Evolutionary conservation across 2,329 filamentous ascomycete species (phyloP).

Genomic region (Penicillium brevicompactum): DNA sequence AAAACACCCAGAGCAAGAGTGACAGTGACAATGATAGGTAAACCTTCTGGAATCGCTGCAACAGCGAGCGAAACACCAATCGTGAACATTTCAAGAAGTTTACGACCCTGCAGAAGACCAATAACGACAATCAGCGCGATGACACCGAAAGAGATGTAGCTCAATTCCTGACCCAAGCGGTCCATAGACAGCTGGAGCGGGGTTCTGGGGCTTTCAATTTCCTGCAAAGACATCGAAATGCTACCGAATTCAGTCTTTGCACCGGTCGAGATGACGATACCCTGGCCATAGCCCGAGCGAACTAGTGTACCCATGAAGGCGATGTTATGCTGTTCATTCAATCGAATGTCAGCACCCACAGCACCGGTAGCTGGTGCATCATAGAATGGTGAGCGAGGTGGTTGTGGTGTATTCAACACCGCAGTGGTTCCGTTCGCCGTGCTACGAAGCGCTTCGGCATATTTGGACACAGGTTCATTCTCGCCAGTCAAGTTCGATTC

Average conservation of each 20-base stretch:
- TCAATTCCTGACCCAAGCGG: constrained; percentile 90
- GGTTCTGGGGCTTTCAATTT: constrained; percentile 92
- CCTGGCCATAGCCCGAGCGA: constrained; percentile 91
- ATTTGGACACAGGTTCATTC: constrained; percentile 87
- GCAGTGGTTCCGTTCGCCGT: constrained; percentile 32
- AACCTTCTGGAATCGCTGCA: constrained; percentile 90
- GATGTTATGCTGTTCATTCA: constrained; percentile 82
- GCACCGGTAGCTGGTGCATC: constrained; percentile 60
- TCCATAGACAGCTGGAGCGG: constrained; percentile 97
- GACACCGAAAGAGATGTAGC: constrained; percentile 93
- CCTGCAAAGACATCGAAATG: constrained; percentile 89
- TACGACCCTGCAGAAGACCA: constrained; percentile 86
- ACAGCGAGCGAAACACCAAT: constrained; percentile 97
- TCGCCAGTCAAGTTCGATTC: constrained; percentile 96
- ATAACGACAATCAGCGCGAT: constrained; percentile 92
- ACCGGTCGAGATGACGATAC: constrained; percentile 95
- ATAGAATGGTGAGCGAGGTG: constrained; percentile 59
- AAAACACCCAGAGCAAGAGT: constrained; percentile 93
- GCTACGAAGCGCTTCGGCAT: constrained; percentile 60
- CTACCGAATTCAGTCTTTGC: constrained; percentile 93
- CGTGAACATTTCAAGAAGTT: constrained; percentile 90
- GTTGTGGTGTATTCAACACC: constrained; percentile 35
- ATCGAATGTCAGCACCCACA: constrained; percentile 65
- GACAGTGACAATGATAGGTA: constrained; percentile 97
- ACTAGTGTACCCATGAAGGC: constrained; percentile 98